Base-by-base conservation (phyloP, 176 grass and related monocot species). In the Avena eriantha region DNA sequence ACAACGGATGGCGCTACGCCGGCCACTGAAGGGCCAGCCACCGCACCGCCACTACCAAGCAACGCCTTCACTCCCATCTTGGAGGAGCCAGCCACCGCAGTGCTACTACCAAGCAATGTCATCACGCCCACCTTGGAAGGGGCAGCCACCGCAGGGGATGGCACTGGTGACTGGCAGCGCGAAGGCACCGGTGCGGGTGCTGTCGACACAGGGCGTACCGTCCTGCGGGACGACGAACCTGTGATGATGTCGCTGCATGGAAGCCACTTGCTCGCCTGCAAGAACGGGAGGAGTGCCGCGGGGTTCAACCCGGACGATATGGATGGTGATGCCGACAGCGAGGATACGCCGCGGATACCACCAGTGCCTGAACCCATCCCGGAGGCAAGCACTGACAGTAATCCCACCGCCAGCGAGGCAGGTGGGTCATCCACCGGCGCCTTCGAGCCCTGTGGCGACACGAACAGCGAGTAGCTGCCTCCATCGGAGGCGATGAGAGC, bases 251-350 rank as follows among this genome's bases (percentile, higher is more conserved):
- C 97, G 13, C 88, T 93, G 66, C 97, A 98, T 3, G 97, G 94
- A 19, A 98, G 88, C 97, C 97, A 96, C 67, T 96, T 99, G 59
- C 79, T 91, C 8, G 89, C 82, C 86, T 94, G 93, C 73, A 96
- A 70, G 82, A 96, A 94, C 6, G 97, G 97, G 24, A 99, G 84
- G 22, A 96, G 80, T 34, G 94, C 84, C 9, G 92, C 87, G 5
- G 97, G 92, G 41, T 94, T 94, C 86, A 96, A 83, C 31, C 84
- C 82, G 55, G 84, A 81, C 11, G 88, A 91, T 81, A 92, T 79
- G 1, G 92, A 94, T 17, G 97, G 88, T 34, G 94, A 93, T 2
- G 88, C 85, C 7, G 87, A 79, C 3, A 96, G 88, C 0, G 88
- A 84, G 3, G 87, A 66, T 9, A 71, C 72, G 24, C 86, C 82